Conservation (phyloP, 192 early-diverging fungal genomes). For the Backusella tarrabulga region DNA sequence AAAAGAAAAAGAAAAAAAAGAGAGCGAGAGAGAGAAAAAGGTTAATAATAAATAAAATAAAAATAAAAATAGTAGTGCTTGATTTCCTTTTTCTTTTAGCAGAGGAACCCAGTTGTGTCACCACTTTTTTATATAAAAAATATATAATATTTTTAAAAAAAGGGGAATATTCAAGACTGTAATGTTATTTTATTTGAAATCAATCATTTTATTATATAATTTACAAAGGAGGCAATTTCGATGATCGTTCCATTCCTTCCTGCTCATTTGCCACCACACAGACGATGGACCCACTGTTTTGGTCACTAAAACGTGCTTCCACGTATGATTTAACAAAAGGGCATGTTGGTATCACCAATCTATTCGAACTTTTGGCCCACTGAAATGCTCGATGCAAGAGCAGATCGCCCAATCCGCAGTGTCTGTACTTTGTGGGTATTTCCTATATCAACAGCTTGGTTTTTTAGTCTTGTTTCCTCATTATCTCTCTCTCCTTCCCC, state of each 20-base stretch:
- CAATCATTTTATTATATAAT: background rate
- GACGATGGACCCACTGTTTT: background rate
- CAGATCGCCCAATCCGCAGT: conserved; percentile 20
- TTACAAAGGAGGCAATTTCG: background rate
- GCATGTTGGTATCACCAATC: conserved; percentile 22
- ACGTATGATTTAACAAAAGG: conserved; percentile 25
- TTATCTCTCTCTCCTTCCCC: background rate
- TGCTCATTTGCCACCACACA: conserved; percentile 10
- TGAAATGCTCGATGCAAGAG: conserved; percentile 15
- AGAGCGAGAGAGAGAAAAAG: background rate
- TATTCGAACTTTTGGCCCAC: conserved; percentile 14
- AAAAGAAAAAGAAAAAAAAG: background rate
- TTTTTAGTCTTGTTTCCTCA: background rate
- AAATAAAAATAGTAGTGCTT: conserved; percentile 11
- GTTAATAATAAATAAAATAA: background rate
- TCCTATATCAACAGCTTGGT: conserved; percentile 9
- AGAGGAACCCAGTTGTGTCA: background rate
- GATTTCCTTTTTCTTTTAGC: conserved; percentile 7
- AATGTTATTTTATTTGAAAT: background rate
- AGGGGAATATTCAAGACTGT: background rate
- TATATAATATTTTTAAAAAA: conserved; percentile 6
- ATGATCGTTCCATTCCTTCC: conserved; percentile 9
- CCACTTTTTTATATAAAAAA: background rate
- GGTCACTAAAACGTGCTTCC: conserved; percentile 14
- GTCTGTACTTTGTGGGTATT: conserved; percentile 19